Percentiles rank a stretch among this genome's conserved stretches.
These are phyloP conservation scores for Scenedesmus sp. DNA, from an alignment of 163 green algal species.

Conservation along the genomic window DNA sequence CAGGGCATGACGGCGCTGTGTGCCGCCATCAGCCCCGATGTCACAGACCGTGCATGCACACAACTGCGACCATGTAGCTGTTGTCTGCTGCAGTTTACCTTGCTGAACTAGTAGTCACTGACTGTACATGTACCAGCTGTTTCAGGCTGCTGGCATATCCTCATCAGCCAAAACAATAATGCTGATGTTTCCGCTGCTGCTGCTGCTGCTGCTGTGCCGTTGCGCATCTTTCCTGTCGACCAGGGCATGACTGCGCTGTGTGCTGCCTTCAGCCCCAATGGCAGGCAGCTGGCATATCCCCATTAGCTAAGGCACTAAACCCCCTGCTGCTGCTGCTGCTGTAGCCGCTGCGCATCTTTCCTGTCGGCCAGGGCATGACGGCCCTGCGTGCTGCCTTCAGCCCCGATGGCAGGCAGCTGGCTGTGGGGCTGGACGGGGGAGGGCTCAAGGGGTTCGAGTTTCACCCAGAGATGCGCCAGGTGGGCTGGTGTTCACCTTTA, in stretches of 20 bases:
- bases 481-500: neutral
- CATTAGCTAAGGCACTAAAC: neutral
- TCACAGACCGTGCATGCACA: neutral
- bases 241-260: neutral
- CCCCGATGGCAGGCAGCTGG: constrained; percentile 69
- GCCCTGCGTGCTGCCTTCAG: constrained; percentile 58
- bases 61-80: no score
- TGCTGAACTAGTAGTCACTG: no score
- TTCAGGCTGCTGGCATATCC: constrained; percentile 60
- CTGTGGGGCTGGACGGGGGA: constrained; percentile 68
- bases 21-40: constrained; percentile 66
- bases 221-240: constrained; percentile 64
- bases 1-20: constrained; percentile 1
- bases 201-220: constrained; percentile 46
- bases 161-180: neutral
- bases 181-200: neutral
- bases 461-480: constrained; percentile 59
- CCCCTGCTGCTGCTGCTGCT: constrained; percentile 13
- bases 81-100: no score
- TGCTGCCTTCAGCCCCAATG: constrained; percentile 67
- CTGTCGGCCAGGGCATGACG: constrained; percentile 38
- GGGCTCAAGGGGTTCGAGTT: constrained; percentile 72
- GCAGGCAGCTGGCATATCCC: constrained; percentile 62
- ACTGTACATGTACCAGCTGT: no score
- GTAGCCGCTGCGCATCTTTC: constrained; percentile 70